Conservation (phyloP, 2,329 filamentous ascomycete genomes). For the Fusarium scirpi region DNA sequence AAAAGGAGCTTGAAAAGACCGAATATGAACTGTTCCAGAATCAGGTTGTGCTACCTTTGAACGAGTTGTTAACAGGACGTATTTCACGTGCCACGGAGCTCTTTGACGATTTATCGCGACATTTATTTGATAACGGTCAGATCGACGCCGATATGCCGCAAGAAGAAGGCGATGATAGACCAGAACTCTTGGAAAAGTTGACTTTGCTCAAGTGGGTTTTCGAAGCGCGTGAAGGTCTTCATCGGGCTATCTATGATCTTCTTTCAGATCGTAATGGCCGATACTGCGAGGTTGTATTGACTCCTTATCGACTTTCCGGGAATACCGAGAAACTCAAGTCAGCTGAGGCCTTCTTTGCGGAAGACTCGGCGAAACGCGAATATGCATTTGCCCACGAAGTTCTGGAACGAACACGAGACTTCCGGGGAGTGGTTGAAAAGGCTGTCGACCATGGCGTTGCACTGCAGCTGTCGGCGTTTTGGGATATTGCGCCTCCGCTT, state of each 20-base stretch:
- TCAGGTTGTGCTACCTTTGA: slow-evolving; percentile 84
- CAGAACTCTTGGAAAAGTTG: slow-evolving; percentile 92
- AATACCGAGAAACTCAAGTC: slow-evolving; percentile 84
- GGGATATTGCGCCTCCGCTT: slow-evolving; percentile 93
- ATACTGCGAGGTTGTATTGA: slow-evolving; percentile 85
- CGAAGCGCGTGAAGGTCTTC: slow-evolving; percentile 87
- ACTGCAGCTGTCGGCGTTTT: slow-evolving; percentile 92
- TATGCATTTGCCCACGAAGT: slow-evolving; percentile 78
- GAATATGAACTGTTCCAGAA: slow-evolving; percentile 89
- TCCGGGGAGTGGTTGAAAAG: slow-evolving; percentile 82
- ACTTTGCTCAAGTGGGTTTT: slow-evolving; percentile 98
- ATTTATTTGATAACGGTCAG: slow-evolving; percentile 74
- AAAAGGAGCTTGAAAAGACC: slow-evolving; percentile 79
- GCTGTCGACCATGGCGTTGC: slow-evolving; percentile 91
- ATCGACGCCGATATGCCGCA: slow-evolving; percentile 85
- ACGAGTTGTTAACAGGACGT: slow-evolving; percentile 81
- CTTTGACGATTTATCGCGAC: slow-evolving; percentile 80
- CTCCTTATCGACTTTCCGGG: slow-evolving; percentile 80
- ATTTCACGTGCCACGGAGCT: slow-evolving; percentile 79
- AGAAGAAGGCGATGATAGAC: slow-evolving; percentile 94
- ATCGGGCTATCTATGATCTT: slow-evolving; percentile 87
- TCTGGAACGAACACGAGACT: slow-evolving; percentile 78
- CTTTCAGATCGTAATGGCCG: slow-evolving; percentile 86
- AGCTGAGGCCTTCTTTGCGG: slow-evolving; percentile 83
- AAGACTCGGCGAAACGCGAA: slow-evolving; percentile 80